phyloP scores from a whole-genome alignment of 345 rosid genomes.

The Trapa bicornis region DNA sequence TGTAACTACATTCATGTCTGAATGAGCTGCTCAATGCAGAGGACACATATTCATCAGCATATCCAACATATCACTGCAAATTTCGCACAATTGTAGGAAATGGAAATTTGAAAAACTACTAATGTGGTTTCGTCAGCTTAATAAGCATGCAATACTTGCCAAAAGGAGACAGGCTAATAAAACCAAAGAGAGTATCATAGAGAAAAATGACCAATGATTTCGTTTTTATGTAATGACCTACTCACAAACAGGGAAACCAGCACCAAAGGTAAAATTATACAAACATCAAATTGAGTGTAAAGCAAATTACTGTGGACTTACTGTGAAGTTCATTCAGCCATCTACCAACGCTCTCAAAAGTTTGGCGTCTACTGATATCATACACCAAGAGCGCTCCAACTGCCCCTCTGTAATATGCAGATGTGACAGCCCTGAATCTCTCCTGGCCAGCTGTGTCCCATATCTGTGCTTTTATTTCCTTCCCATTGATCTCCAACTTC shows the following conservation, averaged over 20 bases:
- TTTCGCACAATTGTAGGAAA: too few relatives aligned
- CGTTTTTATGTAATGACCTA: too few relatives aligned
- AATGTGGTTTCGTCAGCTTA: too few relatives aligned
- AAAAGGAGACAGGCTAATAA: too few relatives aligned
- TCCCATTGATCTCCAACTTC: conserved; percentile 75
- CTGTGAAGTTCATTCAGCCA: conserved; percentile 99
- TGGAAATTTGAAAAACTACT: too few relatives aligned
- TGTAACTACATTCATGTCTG: conserved; percentile 96
- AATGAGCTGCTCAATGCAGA: conserved; percentile 57
- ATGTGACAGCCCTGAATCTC: conserved; percentile 93
- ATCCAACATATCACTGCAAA: neutral
- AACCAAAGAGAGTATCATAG: too few relatives aligned
- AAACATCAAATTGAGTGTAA: neutral
- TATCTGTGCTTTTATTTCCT: conserved; percentile 91
- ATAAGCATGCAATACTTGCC: too few relatives aligned
- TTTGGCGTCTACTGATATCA: conserved; percentile 85
- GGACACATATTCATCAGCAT: conserved; percentile 8
- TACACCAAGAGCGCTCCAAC: conserved; percentile 96
- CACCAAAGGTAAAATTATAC: neutral
- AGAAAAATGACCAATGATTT: too few relatives aligned
- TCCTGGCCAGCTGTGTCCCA: conserved; percentile 99
- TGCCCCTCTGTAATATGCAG: conserved; percentile 97
- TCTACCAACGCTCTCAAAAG: conserved; percentile 78
- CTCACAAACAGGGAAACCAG: too few relatives aligned
- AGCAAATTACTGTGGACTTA: conserved; percentile 17